These are phyloP conservation scores for Hypoxylon sp. DNA, from an alignment of 2,329 filamentous ascomycete genomes.

Conservation along the genomic window DNA sequence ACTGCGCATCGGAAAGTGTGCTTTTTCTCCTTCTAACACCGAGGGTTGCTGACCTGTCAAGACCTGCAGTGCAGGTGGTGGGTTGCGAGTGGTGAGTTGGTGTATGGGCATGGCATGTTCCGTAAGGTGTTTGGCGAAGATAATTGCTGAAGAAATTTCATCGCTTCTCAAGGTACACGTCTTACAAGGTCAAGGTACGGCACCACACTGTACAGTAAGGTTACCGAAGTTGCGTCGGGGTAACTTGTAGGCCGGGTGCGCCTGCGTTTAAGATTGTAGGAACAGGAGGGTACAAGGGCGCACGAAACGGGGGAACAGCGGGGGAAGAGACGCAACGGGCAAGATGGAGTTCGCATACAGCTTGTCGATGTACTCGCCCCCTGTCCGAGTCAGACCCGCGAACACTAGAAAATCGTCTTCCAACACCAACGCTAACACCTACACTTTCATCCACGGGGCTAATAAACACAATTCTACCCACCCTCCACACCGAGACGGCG, in stretches of 20 bases:
- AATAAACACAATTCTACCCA: conserved; percentile 28
- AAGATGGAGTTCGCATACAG: conserved; percentile 46
- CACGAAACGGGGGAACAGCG: conserved; percentile 6
- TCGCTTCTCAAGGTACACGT: not conserved
- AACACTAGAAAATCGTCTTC: conserved; percentile 38
- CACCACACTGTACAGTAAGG: conserved; percentile 10
- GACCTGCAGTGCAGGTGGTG: not conserved
- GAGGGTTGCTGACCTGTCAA: not conserved
- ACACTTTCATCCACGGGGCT: conserved; percentile 21
- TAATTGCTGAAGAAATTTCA: conserved; percentile 3
- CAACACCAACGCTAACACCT: conserved; percentile 18
- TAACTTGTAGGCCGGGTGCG: conserved; percentile 11
- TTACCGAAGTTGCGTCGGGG: conserved; percentile 22
- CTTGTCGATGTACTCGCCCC: conserved; percentile 41
- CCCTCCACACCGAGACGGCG: conserved; percentile 9
- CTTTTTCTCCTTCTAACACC: not conserved
- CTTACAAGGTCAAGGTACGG: not conserved
- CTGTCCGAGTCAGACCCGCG: conserved; percentile 40
- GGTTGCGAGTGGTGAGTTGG: not conserved
- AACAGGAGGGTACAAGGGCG: conserved; percentile 26
- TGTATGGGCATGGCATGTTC: conserved; percentile 1
- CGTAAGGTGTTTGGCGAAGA: not conserved
- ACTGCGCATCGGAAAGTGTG: conserved; percentile 8
- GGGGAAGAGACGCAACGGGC: not conserved
- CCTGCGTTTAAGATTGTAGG: conserved; percentile 3